A percentile compares a stretch with the other conserved stretches of the same genome.
These are phyloP conservation scores for Grosmannia clavigera DNA, from an alignment of 2,329 filamentous ascomycete species.

Conservation along the genomic window DNA sequence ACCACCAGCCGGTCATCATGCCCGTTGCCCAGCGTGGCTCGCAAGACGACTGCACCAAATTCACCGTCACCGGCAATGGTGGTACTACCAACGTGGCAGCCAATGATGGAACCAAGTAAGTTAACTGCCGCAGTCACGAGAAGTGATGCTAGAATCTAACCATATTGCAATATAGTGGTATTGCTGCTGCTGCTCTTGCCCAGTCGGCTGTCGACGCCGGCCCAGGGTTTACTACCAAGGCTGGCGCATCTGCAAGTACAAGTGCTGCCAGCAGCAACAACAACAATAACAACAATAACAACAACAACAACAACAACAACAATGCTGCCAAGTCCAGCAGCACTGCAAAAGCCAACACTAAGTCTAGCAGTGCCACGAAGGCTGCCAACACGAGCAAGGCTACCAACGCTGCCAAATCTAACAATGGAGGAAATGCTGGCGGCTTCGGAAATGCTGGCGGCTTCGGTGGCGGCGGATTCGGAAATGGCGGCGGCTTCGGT, in stretches of 20 bases:
- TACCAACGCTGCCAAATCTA: background rate
- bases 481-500: too few relatives aligned
- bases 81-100: conserved; percentile 16
- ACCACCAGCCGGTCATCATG: conserved; percentile 32
- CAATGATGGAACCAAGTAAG: conserved; percentile 16
- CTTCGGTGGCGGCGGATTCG: too few relatives aligned
- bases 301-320: conserved; percentile 3
- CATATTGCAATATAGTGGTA: conserved; percentile 3
- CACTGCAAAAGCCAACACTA: background rate
- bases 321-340: background rate
- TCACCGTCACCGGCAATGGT: conserved; percentile 22
- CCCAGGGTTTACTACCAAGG: conserved; percentile 12
- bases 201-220: conserved; percentile 16
- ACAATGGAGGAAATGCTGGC: background rate
- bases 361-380: background rate
- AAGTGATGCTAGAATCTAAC: background rate
- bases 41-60: conserved; percentile 32
- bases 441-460: too few relatives aligned
- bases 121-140: background rate
- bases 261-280: conserved; percentile 9
- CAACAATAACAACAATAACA: conserved; percentile 4
- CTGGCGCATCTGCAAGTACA: conserved; percentile 5
- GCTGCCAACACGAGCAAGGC: background rate
- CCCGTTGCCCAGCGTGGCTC: conserved; percentile 31
- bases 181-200: conserved; percentile 13